Conservation (phyloP, 768 basidiomycete genomes). For the Kwoniella dendrophila region DNA sequence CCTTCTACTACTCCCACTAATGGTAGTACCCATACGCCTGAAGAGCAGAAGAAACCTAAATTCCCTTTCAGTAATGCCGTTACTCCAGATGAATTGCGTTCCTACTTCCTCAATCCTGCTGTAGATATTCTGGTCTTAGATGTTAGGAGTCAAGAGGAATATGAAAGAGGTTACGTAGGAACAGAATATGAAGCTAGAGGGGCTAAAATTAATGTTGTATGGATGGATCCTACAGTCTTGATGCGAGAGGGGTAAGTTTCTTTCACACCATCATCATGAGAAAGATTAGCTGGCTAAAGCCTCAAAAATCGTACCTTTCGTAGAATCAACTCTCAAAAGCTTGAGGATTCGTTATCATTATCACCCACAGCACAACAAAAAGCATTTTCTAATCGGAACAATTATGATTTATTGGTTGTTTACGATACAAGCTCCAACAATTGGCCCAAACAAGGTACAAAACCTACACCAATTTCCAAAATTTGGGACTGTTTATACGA, state of each 20-base stretch:
- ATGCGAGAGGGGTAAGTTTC: conserved; percentile 67
- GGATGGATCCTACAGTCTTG: conserved; percentile 80
- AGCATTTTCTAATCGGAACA: conserved; percentile 80
- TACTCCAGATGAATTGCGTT: conserved; percentile 64
- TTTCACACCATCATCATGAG: background rate
- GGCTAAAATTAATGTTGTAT: conserved; percentile 61
- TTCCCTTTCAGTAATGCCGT: conserved; percentile 68
- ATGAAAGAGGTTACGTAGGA: conserved; percentile 72
- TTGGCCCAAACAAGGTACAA: conserved; percentile 60
- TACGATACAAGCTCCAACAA: conserved; percentile 66
- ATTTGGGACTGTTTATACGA: conserved; percentile 74
- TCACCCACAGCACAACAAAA: conserved; percentile 70
- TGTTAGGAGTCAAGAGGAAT: conserved; percentile 75
- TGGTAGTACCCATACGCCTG: conserved; percentile 21
- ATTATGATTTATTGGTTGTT: conserved; percentile 83
- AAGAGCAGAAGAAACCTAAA: conserved; percentile 47
- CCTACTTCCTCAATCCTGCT: conserved; percentile 63
- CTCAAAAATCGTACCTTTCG: background rate
- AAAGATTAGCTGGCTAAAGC: background rate
- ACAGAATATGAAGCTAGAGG: conserved; percentile 59
- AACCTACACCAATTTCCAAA: conserved; percentile 62
- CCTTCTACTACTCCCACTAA: conserved; percentile 11
- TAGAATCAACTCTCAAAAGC: conserved; percentile 67
- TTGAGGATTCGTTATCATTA: conserved; percentile 75
- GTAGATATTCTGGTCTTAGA: conserved; percentile 75